Conservation (phyloP, 306 rosid genomes). For the Castanea sativa region DNA sequence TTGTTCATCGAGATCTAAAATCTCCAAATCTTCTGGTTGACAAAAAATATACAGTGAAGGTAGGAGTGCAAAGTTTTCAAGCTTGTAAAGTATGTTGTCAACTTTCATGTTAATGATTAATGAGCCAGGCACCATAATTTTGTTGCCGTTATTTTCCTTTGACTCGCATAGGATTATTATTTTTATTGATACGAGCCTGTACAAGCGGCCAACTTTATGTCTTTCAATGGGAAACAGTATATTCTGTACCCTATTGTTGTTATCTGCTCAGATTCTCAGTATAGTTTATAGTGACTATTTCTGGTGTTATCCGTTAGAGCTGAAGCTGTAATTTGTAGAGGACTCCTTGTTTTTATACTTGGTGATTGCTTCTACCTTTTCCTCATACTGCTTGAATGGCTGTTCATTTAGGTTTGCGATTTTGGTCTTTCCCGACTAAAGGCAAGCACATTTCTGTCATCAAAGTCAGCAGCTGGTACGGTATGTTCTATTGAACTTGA, state of each 20-base stretch:
- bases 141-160: conserved; percentile 2
- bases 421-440: conserved; percentile 97
- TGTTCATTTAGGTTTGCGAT: conserved; percentile 73
- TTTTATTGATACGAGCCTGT: background rate
- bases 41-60: conserved; percentile 97
- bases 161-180: background rate
- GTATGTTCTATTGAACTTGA: conserved; percentile 51
- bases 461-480: conserved; percentile 99
- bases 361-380: background rate
- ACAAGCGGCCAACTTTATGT: too few species aligned
- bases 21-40: conserved; percentile 98
- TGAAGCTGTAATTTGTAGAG: background rate
- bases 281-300: too few species aligned
- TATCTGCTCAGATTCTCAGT: background rate
- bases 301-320: too few species aligned
- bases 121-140: conserved; percentile 12
- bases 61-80: conserved; percentile 26
- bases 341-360: background rate
- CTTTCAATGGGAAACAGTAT: background rate
- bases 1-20: conserved; percentile 95
- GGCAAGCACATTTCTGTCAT: conserved; percentile 94
- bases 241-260: background rate
- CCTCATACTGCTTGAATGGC: conserved; percentile 6
- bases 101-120: conserved; percentile 16
- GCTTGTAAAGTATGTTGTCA: conserved; percentile 1